These are phyloP conservation scores for Fusarium sp. DNA, from an alignment of 2,329 filamentous ascomycete species.

Conservation along the genomic window DNA sequence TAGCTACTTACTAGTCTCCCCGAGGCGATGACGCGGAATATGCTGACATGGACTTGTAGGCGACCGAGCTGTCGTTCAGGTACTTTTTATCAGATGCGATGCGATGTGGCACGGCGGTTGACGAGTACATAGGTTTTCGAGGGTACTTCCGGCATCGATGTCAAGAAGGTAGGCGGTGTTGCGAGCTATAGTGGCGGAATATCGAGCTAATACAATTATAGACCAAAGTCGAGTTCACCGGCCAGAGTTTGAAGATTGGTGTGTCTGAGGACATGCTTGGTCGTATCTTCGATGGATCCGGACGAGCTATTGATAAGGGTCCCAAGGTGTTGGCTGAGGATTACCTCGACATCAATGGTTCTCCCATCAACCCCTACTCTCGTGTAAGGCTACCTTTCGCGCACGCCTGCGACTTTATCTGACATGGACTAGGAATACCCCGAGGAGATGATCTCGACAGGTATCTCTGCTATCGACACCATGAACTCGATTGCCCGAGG, in stretches of 20 bases:
- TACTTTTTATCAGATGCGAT: conserved; percentile 55
- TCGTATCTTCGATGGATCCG: conserved; percentile 98
- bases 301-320: conserved; percentile 97
- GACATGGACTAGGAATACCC: conserved; percentile 80
- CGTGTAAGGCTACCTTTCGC: conserved; percentile 68
- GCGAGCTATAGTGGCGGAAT: conserved; percentile 10
- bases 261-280: conserved; percentile 99
- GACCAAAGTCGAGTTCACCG: conserved; percentile 98
- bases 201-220: conserved; percentile 54
- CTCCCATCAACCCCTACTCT: conserved; percentile 97
- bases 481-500: conserved; percentile 99
- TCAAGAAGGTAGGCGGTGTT: conserved; percentile 82
- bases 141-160: conserved; percentile 95
- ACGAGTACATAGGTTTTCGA: conserved; percentile 82
- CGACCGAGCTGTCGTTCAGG: conserved; percentile 94
- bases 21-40: conserved; percentile 20
- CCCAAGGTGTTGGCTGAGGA: conserved; percentile 98
- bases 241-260: conserved; percentile 96
- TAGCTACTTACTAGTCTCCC: conserved; percentile 7
- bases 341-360: conserved; percentile 98
- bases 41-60: conserved; percentile 62
- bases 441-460: conserved; percentile 99
- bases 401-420: background rate
- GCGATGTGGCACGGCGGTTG: conserved; percentile 34
- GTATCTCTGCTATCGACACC: conserved; percentile 98